Base-by-base conservation (phyloP, 2,329 filamentous ascomycete species). In the Fusarium sp. region DNA sequence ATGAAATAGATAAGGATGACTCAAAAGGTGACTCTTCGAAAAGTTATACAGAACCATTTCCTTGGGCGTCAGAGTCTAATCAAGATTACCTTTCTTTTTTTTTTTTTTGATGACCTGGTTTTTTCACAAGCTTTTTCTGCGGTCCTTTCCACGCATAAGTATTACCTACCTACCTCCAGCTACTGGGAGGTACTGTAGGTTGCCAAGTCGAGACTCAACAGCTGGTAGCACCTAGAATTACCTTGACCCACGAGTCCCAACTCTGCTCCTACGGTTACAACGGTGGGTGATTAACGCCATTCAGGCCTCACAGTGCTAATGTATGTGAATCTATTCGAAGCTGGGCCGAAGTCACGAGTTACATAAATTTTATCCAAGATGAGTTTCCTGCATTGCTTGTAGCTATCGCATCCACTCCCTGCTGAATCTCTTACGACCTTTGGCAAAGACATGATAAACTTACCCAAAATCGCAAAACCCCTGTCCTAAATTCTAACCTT, bases 121-220 rank as follows among this genome's bases (percentile, higher is more conserved):
- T 42, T 20, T 33, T 25, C 14, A 23, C 35, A 36, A 6, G 14
- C 14, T 27, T 11, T 31, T 27, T 21, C 10, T 29, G 18, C 10
- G 8, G 11, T 23, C 15, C 18, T 29, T 18, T 21, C 13, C 27
- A 35, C 35, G 35, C 31, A 18, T 18, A 35, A 31, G 11, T 11
- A 31, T 31, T 10, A 31, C 29, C 31, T 25, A 25, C 23, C 23
- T 25, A 25, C 23, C 23, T 25, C 8, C n/a, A n/a, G n/a, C n/a
- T n/a, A n/a, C n/a, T n/a, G n/a, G n/a, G n/a, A n/a, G 8, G 23
- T 25, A 6, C 8, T 25, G 14, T 14, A 18, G 17, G 27, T 17
- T 23, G 21, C 35, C 37, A 41, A 63, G 43, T 58, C 50, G 39
- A 63, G 39, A 50, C 51, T 63, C 50, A 63, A 57, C 50, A 39